These are phyloP conservation scores for Trichoderma koningiopsis DNA, from an alignment of 2,329 filamentous ascomycete genomes.

Conservation along the genomic window DNA sequence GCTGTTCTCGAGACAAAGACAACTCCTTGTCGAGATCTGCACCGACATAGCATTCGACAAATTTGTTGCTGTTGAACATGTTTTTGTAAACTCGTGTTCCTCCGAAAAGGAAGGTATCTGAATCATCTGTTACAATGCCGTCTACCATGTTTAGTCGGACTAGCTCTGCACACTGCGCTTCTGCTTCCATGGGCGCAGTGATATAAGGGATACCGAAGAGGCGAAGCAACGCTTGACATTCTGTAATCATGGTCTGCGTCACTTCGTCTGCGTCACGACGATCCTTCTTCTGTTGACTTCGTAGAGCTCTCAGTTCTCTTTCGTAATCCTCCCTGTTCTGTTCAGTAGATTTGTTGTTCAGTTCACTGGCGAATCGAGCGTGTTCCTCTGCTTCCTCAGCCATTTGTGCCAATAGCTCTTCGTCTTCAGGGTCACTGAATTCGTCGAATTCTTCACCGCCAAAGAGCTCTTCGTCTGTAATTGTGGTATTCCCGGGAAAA, in stretches of 20 bases:
- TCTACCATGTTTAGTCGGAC: constrained; percentile 87
- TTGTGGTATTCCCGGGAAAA: not conserved
- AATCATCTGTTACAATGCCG: constrained; percentile 96
- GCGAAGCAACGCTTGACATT: constrained; percentile 87
- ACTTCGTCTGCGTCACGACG: constrained; percentile 95
- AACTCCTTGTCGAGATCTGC: constrained; percentile 87
- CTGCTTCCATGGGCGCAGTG: constrained; percentile 97
- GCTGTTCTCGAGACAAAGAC: constrained; percentile 78
- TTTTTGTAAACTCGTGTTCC: constrained; percentile 98
- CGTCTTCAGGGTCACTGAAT: constrained; percentile 87
- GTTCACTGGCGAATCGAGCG: constrained; percentile 82
- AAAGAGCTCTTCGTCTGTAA: constrained; percentile 46
- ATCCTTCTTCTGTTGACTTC: constrained; percentile 95
- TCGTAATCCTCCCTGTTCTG: constrained; percentile 82
- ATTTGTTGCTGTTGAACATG: constrained; percentile 99
- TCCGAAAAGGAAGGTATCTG: constrained; percentile 94
- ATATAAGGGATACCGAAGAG: constrained; percentile 96
- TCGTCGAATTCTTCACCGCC: constrained; percentile 69
- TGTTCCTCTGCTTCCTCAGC: constrained; percentile 92
- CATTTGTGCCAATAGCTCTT: constrained; percentile 82
- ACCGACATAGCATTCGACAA: constrained; percentile 91
- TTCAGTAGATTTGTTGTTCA: constrained; percentile 73
- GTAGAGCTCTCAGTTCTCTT: constrained; percentile 79
- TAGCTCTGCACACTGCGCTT: constrained; percentile 94
- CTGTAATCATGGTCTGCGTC: constrained; percentile 90